phyloP scores from a whole-genome alignment of 192 early-diverging fungal genomes.

The Coemansia nantahalensis region DNA sequence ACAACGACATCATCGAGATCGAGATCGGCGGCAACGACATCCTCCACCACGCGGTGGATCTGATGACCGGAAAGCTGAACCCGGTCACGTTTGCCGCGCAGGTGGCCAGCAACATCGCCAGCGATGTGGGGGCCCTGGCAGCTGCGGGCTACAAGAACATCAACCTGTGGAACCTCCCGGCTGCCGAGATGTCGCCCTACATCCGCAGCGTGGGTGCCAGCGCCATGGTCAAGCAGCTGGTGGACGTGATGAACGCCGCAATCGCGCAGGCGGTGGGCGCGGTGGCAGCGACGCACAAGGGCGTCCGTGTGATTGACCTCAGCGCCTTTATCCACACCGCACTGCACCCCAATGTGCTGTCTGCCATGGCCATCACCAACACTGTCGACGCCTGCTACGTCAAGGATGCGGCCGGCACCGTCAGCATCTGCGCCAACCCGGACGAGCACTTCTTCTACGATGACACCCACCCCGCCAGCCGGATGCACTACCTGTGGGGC shows the following conservation, averaged over 20 bases:
- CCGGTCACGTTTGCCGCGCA: slow-evolving; percentile 17
- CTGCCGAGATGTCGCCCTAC: slow-evolving; percentile 25
- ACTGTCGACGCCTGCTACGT: slow-evolving; percentile 25
- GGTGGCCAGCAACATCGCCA: slow-evolving; percentile 20
- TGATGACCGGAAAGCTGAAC: slow-evolving; percentile 18
- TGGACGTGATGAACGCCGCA: slow-evolving; percentile 23
- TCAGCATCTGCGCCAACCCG: slow-evolving; percentile 35
- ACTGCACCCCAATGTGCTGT: slow-evolving; percentile 20
- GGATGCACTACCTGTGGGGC: slow-evolving; percentile 51
- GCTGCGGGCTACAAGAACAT: slow-evolving; percentile 47
- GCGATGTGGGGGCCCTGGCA: slow-evolving; percentile 22
- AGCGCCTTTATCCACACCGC: slow-evolving; percentile 22
- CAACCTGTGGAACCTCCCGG: slow-evolving; percentile 44
- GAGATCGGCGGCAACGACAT: slow-evolving; percentile 49
- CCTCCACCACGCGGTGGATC: slow-evolving; percentile 7
- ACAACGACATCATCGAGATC: slow-evolving; percentile 39
- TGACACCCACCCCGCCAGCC: slow-evolving; percentile 37
- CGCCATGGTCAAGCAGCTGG: slow-evolving; percentile 9
- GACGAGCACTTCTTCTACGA: slow-evolving; percentile 48
- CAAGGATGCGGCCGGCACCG: slow-evolving; percentile 8
- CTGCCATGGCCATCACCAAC: slow-evolving; percentile 27
- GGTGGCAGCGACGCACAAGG: slow-evolving; percentile 5
- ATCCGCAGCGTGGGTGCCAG: too few relatives aligned
- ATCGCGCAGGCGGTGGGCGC: slow-evolving; percentile 10
- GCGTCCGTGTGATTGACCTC: slow-evolving; percentile 30